phyloP scores from a whole-genome alignment of 208 protist species.

The Angomonas ambiguus region DNA sequence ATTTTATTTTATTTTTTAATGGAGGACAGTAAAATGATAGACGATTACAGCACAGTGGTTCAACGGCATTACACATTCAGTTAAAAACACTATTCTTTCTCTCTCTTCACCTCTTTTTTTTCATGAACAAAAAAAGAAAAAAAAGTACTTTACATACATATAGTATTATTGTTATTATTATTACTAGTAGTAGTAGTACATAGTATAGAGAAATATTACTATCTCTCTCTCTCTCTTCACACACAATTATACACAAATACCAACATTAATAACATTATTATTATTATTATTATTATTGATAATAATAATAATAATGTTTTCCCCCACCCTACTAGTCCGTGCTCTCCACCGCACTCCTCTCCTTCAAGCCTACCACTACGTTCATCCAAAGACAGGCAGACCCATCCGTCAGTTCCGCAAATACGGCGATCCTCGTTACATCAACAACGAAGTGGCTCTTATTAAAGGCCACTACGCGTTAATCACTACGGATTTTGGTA shows the following conservation, averaged over 20 bases:
- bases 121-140: neutral
- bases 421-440: conserved; percentile 86
- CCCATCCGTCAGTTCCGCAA: conserved; percentile 80
- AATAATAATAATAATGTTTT: neutral
- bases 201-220: too few relatives aligned
- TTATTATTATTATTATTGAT: neutral
- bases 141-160: neutral
- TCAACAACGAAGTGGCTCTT: conserved; percentile 88
- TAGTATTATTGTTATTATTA: neutral
- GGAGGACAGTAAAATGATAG: too few relatives aligned
- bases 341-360: conserved; percentile 31
- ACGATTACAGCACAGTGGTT: too few relatives aligned
- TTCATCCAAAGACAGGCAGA: conserved; percentile 80
- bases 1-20: too few relatives aligned
- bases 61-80: neutral
- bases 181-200: too few relatives aligned
- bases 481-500: conserved; percentile 88
- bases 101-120: neutral
- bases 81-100: neutral
- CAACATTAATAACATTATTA: too few relatives aligned
- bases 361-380: conserved; percentile 80
- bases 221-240: too few relatives aligned
- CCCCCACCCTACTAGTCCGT: neutral
- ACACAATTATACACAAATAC: too few relatives aligned
- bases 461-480: conserved; percentile 77